phyloP scores from a whole-genome alignment of 805 yeast species.

The Wickerhamomyces bovis region DNA sequence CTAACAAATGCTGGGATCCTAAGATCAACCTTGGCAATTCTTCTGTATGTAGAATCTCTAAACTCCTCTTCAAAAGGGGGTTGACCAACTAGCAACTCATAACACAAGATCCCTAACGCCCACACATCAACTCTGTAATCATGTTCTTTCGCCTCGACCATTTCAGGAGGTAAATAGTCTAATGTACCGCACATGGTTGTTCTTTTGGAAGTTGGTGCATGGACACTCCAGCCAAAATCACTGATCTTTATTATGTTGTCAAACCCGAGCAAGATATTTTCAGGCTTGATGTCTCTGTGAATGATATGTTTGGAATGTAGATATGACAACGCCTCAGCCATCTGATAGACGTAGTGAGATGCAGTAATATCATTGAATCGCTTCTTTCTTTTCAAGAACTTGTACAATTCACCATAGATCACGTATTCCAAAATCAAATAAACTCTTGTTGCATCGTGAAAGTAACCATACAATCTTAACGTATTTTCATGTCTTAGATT shows the following conservation, averaged over 20 bases:
- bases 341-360: conserved; percentile 74
- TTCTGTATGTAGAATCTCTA: conserved; percentile 69
- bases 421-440: conserved; percentile 83
- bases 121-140: conserved; percentile 80
- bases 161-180: conserved; percentile 93
- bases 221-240: conserved; percentile 95
- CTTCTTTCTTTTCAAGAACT: conserved; percentile 56
- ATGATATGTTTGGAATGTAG: conserved; percentile 76
- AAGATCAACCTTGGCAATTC: conserved; percentile 75
- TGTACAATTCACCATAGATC: conserved; percentile 81
- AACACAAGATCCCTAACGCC: conserved; percentile 86
- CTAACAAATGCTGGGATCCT: conserved; percentile 66
- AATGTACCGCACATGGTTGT: conserved; percentile 91
- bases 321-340: conserved; percentile 72
- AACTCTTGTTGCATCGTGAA: conserved; percentile 74
- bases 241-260: conserved; percentile 77
- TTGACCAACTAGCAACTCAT: conserved; percentile 78
- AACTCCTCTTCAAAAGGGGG: conserved; percentile 91
- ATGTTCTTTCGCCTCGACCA: conserved; percentile 79
- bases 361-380: conserved; percentile 71
- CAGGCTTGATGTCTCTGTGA: conserved; percentile 93
- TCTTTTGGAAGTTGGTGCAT: conserved; percentile 52
- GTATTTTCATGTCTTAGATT: conserved; percentile 73
- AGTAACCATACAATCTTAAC: conserved; percentile 77
- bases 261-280: conserved; percentile 74